phyloP scores from a whole-genome alignment of 352 stramenopile genomes.

The Phytophthora niederhauseri region DNA sequence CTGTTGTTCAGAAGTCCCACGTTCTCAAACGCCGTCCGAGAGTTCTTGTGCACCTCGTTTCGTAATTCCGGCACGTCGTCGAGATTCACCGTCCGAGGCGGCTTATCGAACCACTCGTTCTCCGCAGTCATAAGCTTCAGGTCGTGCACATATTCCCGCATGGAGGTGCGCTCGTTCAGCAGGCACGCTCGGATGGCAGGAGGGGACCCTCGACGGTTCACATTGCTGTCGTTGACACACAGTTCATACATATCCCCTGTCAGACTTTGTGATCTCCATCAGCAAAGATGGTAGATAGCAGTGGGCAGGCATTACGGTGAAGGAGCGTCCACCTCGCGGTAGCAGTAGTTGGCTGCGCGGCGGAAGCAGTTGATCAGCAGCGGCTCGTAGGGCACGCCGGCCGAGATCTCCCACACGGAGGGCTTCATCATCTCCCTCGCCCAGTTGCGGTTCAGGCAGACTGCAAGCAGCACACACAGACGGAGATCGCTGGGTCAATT shows the following conservation, averaged over 20 bases:
- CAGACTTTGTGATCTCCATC: slow-evolving; percentile 9
- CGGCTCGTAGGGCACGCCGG: slow-evolving; percentile 75
- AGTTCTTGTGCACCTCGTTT: slow-evolving; percentile 60
- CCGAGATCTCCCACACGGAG: slow-evolving; percentile 82
- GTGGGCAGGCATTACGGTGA: slow-evolving; percentile 66
- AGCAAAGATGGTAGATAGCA: slow-evolving; percentile 5
- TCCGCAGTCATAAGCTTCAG: slow-evolving; percentile 80
- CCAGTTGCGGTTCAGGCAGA: slow-evolving; percentile 74
- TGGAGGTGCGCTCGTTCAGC: slow-evolving; percentile 83
- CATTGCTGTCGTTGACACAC: slow-evolving; percentile 61
- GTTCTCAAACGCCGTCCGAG: slow-evolving; percentile 64
- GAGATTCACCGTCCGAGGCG: slow-evolving; percentile 41
- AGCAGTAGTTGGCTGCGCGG: slow-evolving; percentile 84
- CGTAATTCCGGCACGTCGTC: slow-evolving; percentile 64
- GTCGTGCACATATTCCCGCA: slow-evolving; percentile 88
- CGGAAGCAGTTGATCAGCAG: slow-evolving; percentile 85
- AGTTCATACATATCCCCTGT: neutral
- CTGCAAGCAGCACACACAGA: slow-evolving; percentile 40
- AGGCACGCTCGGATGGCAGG: slow-evolving; percentile 85
- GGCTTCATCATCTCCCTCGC: slow-evolving; percentile 86
- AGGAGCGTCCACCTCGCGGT: slow-evolving; percentile 86
- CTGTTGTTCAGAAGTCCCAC: slow-evolving; percentile 65
- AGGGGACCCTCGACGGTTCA: slow-evolving; percentile 84
- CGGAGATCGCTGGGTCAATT: slow-evolving; percentile 21
- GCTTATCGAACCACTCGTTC: slow-evolving; percentile 69